phyloP scores from a whole-genome alignment of 495 filamentous ascomycete species.

The Penicillium longicatenatum region DNA sequence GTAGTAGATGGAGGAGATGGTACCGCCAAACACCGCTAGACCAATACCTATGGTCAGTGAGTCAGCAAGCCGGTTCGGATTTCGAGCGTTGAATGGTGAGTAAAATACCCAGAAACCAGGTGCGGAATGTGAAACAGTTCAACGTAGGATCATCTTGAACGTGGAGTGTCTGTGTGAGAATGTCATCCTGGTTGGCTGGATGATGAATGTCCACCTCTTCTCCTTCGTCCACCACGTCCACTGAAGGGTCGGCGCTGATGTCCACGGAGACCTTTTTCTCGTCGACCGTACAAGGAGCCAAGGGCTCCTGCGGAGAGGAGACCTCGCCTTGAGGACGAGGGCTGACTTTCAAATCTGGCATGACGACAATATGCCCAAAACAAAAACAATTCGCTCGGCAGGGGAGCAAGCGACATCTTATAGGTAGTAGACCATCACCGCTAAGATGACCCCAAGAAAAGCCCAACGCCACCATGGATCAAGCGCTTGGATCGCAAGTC shows the following conservation, averaged over 20 bases:
- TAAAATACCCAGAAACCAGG: conserved; percentile 4
- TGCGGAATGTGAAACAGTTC: conserved; percentile 1
- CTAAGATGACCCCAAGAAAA: background rate
- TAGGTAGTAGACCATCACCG: background rate
- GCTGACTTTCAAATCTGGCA: background rate
- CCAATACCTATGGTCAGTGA: background rate
- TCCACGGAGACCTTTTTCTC: conserved; percentile 5
- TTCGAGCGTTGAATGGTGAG: background rate
- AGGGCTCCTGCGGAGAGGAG: background rate
- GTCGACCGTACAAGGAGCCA: background rate
- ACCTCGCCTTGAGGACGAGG: background rate
- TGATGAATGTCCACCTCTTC: background rate
- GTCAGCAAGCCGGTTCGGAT: background rate
- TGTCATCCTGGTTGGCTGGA: conserved; percentile 7
- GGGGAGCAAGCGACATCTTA: background rate
- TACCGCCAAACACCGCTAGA: background rate
- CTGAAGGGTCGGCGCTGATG: background rate
- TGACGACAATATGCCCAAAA: background rate
- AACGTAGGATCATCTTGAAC: conserved; percentile 5
- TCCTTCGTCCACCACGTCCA: background rate
- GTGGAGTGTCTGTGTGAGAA: background rate
- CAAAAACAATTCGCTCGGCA: background rate
- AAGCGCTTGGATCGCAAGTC: background rate
- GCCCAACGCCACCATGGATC: background rate
- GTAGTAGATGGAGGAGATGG: conserved; percentile 3